These are phyloP conservation scores for Pisolithus tinctorius DNA, from an alignment of 768 basidiomycete genomes.

Conservation along the genomic window DNA sequence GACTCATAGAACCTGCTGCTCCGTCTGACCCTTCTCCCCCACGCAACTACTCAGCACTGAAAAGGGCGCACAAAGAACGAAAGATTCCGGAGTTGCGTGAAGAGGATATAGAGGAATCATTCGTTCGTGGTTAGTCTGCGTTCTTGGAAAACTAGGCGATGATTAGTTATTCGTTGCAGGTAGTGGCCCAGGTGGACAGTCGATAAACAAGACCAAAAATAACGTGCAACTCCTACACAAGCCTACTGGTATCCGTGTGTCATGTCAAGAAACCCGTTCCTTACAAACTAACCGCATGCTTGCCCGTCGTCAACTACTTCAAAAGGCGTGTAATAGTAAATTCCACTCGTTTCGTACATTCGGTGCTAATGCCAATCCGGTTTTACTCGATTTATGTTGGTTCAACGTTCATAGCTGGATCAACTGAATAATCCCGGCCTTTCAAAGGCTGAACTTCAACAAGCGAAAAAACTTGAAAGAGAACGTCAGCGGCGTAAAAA, in stretches of 20 bases:
- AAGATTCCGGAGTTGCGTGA: slow-evolving; percentile 63
- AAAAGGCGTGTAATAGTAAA: slow-evolving; percentile 57
- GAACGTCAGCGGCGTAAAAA: slow-evolving; percentile 74
- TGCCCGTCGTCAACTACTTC: slow-evolving; percentile 64
- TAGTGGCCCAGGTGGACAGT: slow-evolving; percentile 93
- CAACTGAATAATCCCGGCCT: slow-evolving; percentile 66
- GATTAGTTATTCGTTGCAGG: slow-evolving; percentile 39
- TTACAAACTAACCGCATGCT: slow-evolving; percentile 70
- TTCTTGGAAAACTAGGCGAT: not conserved
- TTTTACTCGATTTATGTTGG: slow-evolving; percentile 2
- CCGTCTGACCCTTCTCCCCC: slow-evolving; percentile 20
- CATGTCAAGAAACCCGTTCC: slow-evolving; percentile 86
- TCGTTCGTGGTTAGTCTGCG: slow-evolving; percentile 66
- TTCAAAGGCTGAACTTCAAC: slow-evolving; percentile 60
- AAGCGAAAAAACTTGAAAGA: slow-evolving; percentile 69
- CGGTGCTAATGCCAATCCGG: slow-evolving; percentile 13
- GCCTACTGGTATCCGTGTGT: slow-evolving; percentile 81
- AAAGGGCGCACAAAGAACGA: slow-evolving; percentile 60
- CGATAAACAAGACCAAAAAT: slow-evolving; percentile 91
- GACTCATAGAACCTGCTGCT: slow-evolving; percentile 27
- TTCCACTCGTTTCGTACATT: slow-evolving; percentile 2
- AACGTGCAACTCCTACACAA: slow-evolving; percentile 87
- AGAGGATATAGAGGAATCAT: slow-evolving; percentile 78
- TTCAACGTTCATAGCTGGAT: slow-evolving; percentile 49
- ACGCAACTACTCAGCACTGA: slow-evolving; percentile 62